Evolutionary conservation across 495 filamentous ascomycete species (phyloP), one percentile per base, ranked within the genome.

Genomic region (Friedmanniomyces endolithicus): DNA sequence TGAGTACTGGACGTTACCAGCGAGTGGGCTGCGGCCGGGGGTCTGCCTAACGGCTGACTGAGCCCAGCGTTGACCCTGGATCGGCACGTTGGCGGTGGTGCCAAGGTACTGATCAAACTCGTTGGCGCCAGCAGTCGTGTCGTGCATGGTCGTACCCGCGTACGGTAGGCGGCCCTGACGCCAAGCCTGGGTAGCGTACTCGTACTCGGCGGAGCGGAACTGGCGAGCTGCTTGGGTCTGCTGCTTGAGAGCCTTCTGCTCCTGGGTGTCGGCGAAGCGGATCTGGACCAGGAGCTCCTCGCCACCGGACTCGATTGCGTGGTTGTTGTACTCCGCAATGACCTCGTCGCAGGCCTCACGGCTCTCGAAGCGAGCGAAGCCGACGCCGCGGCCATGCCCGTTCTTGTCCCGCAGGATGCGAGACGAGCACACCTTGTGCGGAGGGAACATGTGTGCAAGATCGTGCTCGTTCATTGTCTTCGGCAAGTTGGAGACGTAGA

Each of bases 401-500:
- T 87, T 82, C 57, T 78, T 77, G 67, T 96, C 88, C 46, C 89
- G 86, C 55, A 95, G 84, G 61, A 99, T 94, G 70, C 94, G 88
- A 75, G 86, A 85, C 0, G 90, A 96, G 45, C 87, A 79, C 41
- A 95, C 87, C 61, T 79, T 78, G 72, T 86, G 90, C 19, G 85
- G 86, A 59, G 79, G 73, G 68, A 97, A 96, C 55, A 89, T 83
- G n/a, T 78, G 74, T 59, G 75, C 75, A 54, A 90, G 76, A 65
- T 86, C 83, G 58, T 86, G 80, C 71, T 97, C 92, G 45, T 84
- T 90, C 78, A 94, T 86, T 55, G 81, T 78, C 63, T 84, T 84
- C 7, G 94, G 92, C 40, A 99, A 77, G 69, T 97, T 97, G 14
- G 92, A 97, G 48, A 95, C 83, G 64, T 99, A 99, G 46, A 99